These are phyloP conservation scores for Trichosporon sp. DNA, from an alignment of 1,284 basidiomycete species.

Conservation along the genomic window DNA sequence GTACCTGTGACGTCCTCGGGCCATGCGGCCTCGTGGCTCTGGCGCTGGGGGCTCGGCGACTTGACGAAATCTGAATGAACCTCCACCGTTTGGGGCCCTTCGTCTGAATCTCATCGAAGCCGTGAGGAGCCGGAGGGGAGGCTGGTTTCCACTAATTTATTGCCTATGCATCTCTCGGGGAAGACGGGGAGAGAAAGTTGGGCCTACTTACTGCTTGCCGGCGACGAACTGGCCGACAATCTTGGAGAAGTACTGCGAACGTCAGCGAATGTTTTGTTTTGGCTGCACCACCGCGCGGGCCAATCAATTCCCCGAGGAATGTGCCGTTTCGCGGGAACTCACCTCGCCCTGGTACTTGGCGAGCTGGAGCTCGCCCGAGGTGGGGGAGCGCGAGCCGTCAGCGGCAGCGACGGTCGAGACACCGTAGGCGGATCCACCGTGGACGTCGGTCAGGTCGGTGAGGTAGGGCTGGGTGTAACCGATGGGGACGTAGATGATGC, in stretches of 20 bases:
- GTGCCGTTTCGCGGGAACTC: conserved; percentile 24
- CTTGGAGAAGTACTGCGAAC: conserved; percentile 49
- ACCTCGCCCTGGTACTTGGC: conserved; percentile 65
- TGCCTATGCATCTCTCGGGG: conserved; percentile 18
- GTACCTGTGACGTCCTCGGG: conserved; percentile 14
- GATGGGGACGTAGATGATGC: conserved; percentile 67
- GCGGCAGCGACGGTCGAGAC: conserved; percentile 69
- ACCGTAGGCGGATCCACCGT: conserved; percentile 69
- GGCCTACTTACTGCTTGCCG: conserved; percentile 48
- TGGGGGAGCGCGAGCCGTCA: conserved; percentile 66
- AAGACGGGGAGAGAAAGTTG: background rate
- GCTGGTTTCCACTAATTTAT: background rate
- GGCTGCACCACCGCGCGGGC: background rate
- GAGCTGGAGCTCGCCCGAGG: conserved; percentile 66
- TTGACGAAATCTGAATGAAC: background rate
- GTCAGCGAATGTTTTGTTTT: conserved; percentile 16
- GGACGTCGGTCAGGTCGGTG: conserved; percentile 65
- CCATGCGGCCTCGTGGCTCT: background rate
- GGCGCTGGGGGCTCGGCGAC: conserved; percentile 7
- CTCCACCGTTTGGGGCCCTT: conserved; percentile 7
- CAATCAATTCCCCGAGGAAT: background rate
- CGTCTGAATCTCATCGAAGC: conserved; percentile 3
- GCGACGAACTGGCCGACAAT: conserved; percentile 50
- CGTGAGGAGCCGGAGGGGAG: background rate
- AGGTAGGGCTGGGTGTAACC: conserved; percentile 70